phyloP scores from a whole-genome alignment of 2,329 filamentous ascomycete species.

The Ophiocordyceps australis region DNA sequence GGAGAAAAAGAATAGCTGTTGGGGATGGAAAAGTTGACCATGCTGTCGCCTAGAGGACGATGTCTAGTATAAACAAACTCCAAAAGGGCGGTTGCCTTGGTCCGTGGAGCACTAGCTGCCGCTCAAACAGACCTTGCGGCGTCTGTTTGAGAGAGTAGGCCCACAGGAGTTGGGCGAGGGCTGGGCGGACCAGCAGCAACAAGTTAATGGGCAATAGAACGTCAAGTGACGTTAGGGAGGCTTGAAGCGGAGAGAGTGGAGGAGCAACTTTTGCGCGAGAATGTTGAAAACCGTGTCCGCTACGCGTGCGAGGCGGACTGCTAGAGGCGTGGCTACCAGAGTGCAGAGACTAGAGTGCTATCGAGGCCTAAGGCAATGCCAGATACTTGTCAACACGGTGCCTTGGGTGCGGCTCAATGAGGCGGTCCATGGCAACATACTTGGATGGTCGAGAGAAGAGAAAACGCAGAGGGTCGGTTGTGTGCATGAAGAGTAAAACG shows the following conservation, averaged over 20 bases:
- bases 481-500: conserved; percentile 60
- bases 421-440: conserved; percentile 30
- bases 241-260: conserved; percentile 64
- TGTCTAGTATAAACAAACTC: too few species aligned
- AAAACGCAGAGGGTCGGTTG: conserved; percentile 78
- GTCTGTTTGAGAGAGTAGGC: conserved; percentile 96
- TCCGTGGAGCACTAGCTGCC: conserved; percentile 92
- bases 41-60: conserved; percentile 15
- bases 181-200: conserved; percentile 81
- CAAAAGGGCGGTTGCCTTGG: conserved; percentile 22
- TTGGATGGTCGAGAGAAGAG: conserved; percentile 79
- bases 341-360: too few species aligned
- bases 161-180: conserved; percentile 57
- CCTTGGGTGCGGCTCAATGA: neutral
- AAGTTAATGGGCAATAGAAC: conserved; percentile 24
- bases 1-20: conserved; percentile 69
- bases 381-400: neutral
- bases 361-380: conserved; percentile 27
- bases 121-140: conserved; percentile 91
- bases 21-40: conserved; percentile 71
- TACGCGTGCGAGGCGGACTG: too few species aligned
- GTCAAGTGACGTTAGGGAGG: conserved; percentile 79
- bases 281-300: too few species aligned
- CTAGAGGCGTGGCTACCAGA: too few species aligned
- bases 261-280: conserved; percentile 69